Evolutionary conservation across 1,284 basidiomycete genomes (phyloP), one percentile per base, ranked within the genome.

Genomic region (Ceratorhiza oryzae-sativae): DNA sequence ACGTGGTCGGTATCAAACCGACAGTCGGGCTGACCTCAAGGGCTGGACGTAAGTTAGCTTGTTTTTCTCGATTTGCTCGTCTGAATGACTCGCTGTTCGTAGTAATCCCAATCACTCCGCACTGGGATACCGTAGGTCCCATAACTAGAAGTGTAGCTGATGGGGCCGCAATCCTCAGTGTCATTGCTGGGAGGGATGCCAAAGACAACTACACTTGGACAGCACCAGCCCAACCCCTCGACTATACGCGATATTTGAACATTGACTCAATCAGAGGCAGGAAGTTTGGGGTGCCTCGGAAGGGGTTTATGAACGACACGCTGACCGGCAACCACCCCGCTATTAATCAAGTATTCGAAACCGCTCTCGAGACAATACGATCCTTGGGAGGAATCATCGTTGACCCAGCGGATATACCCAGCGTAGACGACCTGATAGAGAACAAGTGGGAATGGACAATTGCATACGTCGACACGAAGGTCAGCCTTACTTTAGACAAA

Each of bases 111-210:
- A 86, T 88, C 6, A 87, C 87, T 0, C 80, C 82, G 30, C 84
- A 88, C 75, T 88, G 89, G 77, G 88, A 90, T 75, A 87, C 87
- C 0, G 83, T 89, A 1, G 88, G 88, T 0, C 88, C 88, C 0
- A 84, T 90, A 75, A 80, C 84, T 0, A 84, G 88, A 42, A 86
- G 86, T 1, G 77, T 89, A 34, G 79, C 85, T 0, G 88, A 90
- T 71, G 87, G 86, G 0, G 88, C 88, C 0, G 81, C 84, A 45
- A 84, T 90, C 1, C 82, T 90, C 25, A 77, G 79, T 9, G 76
- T 86, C 45, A 89, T 90, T 60, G 87, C 88, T 0, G 88, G 88
- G 0, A 81, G 80, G 20, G 88, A 86, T 72, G 79, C 79, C 1
- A 84, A 85, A 48, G 89, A 90, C 78, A 86, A 86, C 74, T 86